A percentile compares a stretch with the other conserved stretches of the same genome.
phyloP scores from a whole-genome alignment of 2,329 filamentous ascomycete species.

The Seiridium cupressi region DNA sequence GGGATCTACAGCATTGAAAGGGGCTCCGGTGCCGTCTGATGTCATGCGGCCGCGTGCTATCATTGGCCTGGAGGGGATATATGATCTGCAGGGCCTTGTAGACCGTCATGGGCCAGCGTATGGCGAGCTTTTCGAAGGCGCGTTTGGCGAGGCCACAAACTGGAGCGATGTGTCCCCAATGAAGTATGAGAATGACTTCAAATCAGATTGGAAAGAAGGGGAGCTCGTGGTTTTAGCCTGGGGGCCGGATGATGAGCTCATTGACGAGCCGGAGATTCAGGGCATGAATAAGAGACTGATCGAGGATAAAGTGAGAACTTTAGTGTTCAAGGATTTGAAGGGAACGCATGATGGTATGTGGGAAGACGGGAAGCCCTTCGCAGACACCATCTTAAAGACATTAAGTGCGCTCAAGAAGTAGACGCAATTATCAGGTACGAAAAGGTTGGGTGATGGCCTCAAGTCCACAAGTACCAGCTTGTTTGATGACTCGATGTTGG shows the following conservation, averaged over 20 bases:
- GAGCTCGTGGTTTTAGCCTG: constrained; percentile 37
- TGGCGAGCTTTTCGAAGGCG: constrained; percentile 52
- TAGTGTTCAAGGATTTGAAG: constrained; percentile 1
- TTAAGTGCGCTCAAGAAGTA: not conserved
- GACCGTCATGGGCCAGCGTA: constrained; percentile 49
- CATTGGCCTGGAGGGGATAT: constrained; percentile 65
- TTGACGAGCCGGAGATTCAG: constrained; percentile 58
- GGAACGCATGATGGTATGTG: constrained; percentile 8
- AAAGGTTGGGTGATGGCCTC: no score
- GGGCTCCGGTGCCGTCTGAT: constrained; percentile 12
- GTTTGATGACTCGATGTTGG: no score
- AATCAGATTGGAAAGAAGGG: constrained; percentile 31
- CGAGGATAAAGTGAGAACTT: constrained; percentile 31
- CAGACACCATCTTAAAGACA: not conserved
- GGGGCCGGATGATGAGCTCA: constrained; percentile 46
- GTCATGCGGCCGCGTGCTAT: constrained; percentile 47
- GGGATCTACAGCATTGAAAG: constrained; percentile 31
- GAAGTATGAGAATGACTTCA: constrained; percentile 39
- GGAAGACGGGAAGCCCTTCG: constrained; percentile 4
- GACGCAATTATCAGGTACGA: not conserved
- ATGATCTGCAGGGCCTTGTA: constrained; percentile 58
- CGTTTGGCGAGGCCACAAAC: constrained; percentile 54
- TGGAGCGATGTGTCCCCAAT: constrained; percentile 60
- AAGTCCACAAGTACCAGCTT: no score
- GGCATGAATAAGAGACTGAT: constrained; percentile 50